These are phyloP conservation scores for Aspergillus ellipticus DNA, from an alignment of 495 filamentous ascomycete species.

Conservation along the genomic window DNA sequence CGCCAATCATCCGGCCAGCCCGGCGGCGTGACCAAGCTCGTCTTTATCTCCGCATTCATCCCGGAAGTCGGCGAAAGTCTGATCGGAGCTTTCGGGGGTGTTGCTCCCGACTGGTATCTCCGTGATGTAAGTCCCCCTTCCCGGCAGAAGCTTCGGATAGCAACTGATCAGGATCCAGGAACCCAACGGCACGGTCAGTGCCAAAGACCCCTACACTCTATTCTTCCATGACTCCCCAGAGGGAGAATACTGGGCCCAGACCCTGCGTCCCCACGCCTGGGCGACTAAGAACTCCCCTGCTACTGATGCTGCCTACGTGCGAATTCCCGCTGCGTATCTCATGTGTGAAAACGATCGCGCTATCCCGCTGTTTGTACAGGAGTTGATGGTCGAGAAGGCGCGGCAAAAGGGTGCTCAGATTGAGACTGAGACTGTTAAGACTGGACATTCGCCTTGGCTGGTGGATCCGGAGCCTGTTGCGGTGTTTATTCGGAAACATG, in stretches of 20 bases:
- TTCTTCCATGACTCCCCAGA: slow-evolving; percentile 41
- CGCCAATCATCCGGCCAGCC: slow-evolving; percentile 27
- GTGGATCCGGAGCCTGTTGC: slow-evolving; percentile 22
- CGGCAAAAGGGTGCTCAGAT: slow-evolving; percentile 23
- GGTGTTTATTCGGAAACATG: slow-evolving; percentile 21
- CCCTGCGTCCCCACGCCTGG: slow-evolving; percentile 31
- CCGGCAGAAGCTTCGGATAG: background rate
- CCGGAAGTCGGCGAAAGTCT: slow-evolving; percentile 34
- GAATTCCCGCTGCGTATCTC: slow-evolving; percentile 30
- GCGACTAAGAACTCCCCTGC: slow-evolving; percentile 31
- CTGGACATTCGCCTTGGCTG: slow-evolving; percentile 34
- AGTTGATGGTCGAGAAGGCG: slow-evolving; percentile 36
- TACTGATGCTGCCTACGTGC: slow-evolving; percentile 26
- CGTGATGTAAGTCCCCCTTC: slow-evolving; percentile 27
- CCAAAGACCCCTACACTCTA: slow-evolving; percentile 24
- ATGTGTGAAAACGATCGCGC: slow-evolving; percentile 35
- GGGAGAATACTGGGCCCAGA: slow-evolving; percentile 27
- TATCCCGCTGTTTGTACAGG: slow-evolving; percentile 35
- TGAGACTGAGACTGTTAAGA: slow-evolving; percentile 27
- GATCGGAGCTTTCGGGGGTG: slow-evolving; percentile 33
- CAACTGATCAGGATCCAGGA: slow-evolving; percentile 10
- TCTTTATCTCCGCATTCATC: slow-evolving; percentile 44
- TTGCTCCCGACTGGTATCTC: slow-evolving; percentile 32
- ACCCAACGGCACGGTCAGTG: slow-evolving; percentile 23
- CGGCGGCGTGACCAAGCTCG: slow-evolving; percentile 43